phyloP scores from a whole-genome alignment of 1,284 basidiomycete species.

The Marasmius fiardii region DNA sequence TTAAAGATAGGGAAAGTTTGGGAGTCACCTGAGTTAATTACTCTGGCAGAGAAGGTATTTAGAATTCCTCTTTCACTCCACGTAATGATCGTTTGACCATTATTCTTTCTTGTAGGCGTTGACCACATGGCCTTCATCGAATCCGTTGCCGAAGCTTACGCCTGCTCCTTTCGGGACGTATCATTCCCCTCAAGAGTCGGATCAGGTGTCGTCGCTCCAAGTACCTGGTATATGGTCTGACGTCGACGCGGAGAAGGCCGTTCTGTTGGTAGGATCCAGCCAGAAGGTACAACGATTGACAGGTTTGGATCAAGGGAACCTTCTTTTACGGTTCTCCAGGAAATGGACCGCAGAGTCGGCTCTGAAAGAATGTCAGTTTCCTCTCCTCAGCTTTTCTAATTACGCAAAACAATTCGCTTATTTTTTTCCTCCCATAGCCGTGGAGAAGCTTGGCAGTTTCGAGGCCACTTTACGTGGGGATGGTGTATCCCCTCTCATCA shows the following conservation, averaged over 20 bases:
- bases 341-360: constrained; percentile 79
- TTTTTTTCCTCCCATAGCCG: constrained; percentile 34
- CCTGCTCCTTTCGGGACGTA: constrained; percentile 30
- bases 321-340: constrained; percentile 50
- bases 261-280: constrained; percentile 50
- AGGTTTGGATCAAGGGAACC: constrained; percentile 52
- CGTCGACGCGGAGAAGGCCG: constrained; percentile 54
- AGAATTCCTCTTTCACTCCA: constrained; percentile 14
- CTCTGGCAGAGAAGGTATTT: constrained; percentile 62
- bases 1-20: constrained; percentile 69
- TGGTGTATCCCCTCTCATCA: constrained; percentile 67
- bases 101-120: constrained; percentile 31
- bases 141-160: constrained; percentile 27
- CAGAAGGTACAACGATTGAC: constrained; percentile 58
- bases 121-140: constrained; percentile 23
- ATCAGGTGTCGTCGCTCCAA: constrained; percentile 29
- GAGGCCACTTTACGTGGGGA: constrained; percentile 58
- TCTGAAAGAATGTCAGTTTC: constrained; percentile 66
- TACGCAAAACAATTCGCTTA: neutral
- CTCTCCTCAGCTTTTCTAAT: constrained; percentile 2
- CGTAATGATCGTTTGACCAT: neutral
- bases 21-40: constrained; percentile 54
- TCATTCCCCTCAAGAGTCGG: constrained; percentile 30
- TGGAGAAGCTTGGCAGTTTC: constrained; percentile 58
- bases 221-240: constrained; percentile 25